Conservation (phyloP, 768 basidiomycete species). For the Russula sp. region DNA sequence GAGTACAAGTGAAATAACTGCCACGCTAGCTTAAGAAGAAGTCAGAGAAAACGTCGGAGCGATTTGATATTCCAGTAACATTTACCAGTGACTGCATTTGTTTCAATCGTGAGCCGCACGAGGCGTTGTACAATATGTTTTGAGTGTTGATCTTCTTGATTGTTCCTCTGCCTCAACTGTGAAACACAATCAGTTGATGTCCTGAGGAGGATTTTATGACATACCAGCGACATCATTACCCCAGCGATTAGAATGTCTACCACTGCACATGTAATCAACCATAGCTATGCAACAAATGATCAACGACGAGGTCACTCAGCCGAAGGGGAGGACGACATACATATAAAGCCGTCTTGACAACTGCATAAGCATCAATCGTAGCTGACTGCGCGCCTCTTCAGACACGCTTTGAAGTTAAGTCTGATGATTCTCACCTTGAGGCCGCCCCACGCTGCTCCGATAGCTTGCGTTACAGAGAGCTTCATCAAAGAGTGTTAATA, state of each 20-base stretch:
- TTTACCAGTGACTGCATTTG: slow-evolving; percentile 22
- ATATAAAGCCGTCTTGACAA: neutral
- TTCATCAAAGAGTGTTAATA: neutral
- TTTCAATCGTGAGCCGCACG: slow-evolving; percentile 25
- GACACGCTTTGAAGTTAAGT: too few relatives aligned
- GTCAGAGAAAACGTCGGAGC: neutral
- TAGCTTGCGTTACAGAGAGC: neutral
- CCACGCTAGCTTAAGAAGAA: slow-evolving; percentile 1
- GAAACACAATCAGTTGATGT: neutral
- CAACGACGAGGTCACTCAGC: neutral
- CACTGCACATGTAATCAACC: slow-evolving; percentile 2
- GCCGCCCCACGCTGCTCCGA: neutral
- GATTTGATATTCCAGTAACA: neutral
- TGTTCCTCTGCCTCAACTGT: neutral
- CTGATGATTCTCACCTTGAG: neutral
- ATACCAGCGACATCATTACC: slow-evolving; percentile 6
- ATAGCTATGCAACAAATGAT: slow-evolving; percentile 1
- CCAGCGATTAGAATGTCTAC: slow-evolving; percentile 12
- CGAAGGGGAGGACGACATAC: neutral
- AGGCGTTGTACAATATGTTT: slow-evolving; percentile 20
- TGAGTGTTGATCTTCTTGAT: neutral
- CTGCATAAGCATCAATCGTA: neutral
- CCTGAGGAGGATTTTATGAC: neutral
- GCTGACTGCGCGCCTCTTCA: neutral
- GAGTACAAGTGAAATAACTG: neutral